phyloP scores from a whole-genome alignment of 208 protist genomes.

The Acanthamoeba castellanii region DNA sequence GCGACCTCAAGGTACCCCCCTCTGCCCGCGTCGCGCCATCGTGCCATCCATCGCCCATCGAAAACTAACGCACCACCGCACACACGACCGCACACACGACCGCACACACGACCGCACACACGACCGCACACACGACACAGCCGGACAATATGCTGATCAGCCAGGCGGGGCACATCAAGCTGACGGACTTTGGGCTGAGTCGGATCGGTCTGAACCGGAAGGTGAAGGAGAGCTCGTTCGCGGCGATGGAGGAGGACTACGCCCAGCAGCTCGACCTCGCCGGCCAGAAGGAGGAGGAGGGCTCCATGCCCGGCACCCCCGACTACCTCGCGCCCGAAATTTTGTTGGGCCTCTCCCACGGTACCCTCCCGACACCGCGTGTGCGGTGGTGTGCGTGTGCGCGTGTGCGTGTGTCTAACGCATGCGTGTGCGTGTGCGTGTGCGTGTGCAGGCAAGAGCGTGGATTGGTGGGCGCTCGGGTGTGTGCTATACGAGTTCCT shows the following conservation, averaged over 20 bases:
- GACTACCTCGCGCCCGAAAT: conserved; percentile 37
- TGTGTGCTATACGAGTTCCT: conserved; percentile 90
- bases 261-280: conserved; percentile 30
- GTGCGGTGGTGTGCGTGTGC: too few relatives aligned
- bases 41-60: neutral
- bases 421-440: neutral
- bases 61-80: neutral
- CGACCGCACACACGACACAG: too few relatives aligned
- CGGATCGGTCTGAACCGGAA: conserved; percentile 29
- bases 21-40: neutral
- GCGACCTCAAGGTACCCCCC: conserved; percentile 73
- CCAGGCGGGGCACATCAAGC: conserved; percentile 88
- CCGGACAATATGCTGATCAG: conserved; percentile 90
- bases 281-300: conserved; percentile 12
- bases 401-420: neutral
- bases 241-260: conserved; percentile 60
- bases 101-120: too few relatives aligned
- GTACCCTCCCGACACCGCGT: too few relatives aligned
- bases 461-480: conserved; percentile 90
- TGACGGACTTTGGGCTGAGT: conserved; percentile 90
- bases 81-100: too few relatives aligned
- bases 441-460: conserved; percentile 41
- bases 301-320: conserved; percentile 30
- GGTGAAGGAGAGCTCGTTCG: conserved; percentile 52
- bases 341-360: conserved; percentile 44